Evolutionary conservation across 495 filamentous ascomycete genomes (phyloP), one percentile per base, ranked within the genome.

Genomic region (Daldinia vernicosa): DNA sequence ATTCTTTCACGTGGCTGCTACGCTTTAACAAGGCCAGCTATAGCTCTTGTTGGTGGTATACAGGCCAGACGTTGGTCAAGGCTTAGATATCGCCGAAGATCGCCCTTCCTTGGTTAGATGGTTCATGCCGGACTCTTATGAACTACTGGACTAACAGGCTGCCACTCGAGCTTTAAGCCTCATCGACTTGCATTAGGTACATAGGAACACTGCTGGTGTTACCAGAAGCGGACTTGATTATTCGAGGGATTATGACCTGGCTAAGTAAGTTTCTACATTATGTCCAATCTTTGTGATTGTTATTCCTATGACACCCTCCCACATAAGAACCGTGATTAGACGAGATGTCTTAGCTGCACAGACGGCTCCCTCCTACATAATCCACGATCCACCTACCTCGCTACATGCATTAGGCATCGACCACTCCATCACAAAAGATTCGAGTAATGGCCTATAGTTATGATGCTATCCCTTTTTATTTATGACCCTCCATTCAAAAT

Each of bases 161-260:
- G 40, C 53, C 37, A 24, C 27, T 58, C n/a, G 33, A 51, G 61
- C 39, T 66, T 47, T 57, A 40, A 66, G 64, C 64, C 63, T 67
- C 52, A 55, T 67, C 64, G 52, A 53, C 26, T 17, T 30, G 43
- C 33, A 54, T n/a, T n/a, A n/a, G n/a, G n/a, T 67, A 64, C 53
- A 72, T 63, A 45, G 35, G 63, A 54, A 45, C 60, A 51, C 40
- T 28, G 30, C 54, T 55, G 28, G 55, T 54, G 54, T 22, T 30
- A 53, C 50, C 37, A 15, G 56, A 57, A 33, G 50, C 47, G 11
- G 11, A 39, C n/a, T 65, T 50, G 43, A 43, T 51, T 22, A 53
- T 37, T 53, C 26, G 54, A 60, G 60, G 60, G 65, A 72, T 33
- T 69, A 73, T 73, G 70, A 69, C 52, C 65, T 73, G 51, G 70